These are phyloP conservation scores for Daldinia grandis DNA, from an alignment of 495 filamentous ascomycete species.

Conservation along the genomic window DNA sequence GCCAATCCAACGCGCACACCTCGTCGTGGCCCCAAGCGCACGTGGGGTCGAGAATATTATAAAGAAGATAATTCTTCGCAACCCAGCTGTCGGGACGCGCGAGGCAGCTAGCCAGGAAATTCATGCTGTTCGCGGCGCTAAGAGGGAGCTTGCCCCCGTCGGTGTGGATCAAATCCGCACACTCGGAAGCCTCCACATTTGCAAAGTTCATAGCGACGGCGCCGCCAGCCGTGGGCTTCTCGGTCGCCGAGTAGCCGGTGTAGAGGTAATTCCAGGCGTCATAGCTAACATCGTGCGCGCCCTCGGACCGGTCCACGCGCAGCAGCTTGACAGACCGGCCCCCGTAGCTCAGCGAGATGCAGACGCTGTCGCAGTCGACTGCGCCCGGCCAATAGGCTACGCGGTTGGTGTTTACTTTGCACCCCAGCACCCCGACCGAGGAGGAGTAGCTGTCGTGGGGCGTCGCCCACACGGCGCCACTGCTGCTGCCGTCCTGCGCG, in stretches of 20 bases:
- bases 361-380: slow-evolving; percentile 59
- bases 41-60: slow-evolving; percentile 56
- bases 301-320: slow-evolving; percentile 57
- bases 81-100: slow-evolving; percentile 52
- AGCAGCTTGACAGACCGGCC: slow-evolving; percentile 55
- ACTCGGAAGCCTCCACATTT: slow-evolving; percentile 47
- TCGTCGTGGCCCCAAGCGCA: slow-evolving; percentile 58
- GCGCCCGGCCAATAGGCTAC: slow-evolving; percentile 59
- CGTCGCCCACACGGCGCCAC: slow-evolving; percentile 56
- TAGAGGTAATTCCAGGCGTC: slow-evolving; percentile 61
- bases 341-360: slow-evolving; percentile 53
- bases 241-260: slow-evolving; percentile 54
- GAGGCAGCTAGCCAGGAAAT: slow-evolving; percentile 57
- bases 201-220: slow-evolving; percentile 54
- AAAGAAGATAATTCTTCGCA: slow-evolving; percentile 53
- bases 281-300: slow-evolving; percentile 60
- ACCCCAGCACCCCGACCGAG: slow-evolving; percentile 59
- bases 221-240: slow-evolving; percentile 55
- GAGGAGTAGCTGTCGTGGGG: slow-evolving; percentile 61
- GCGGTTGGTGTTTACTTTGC: slow-evolving; percentile 59
- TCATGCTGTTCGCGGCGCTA: slow-evolving; percentile 61
- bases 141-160: slow-evolving; percentile 55
- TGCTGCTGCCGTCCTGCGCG: slow-evolving; percentile 32
- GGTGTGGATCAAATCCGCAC: slow-evolving; percentile 53
- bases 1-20: slow-evolving; percentile 55